Evolutionary conservation across 495 filamentous ascomycete genomes (phyloP).

Genomic region (Aspergillus homomorphus): DNA sequence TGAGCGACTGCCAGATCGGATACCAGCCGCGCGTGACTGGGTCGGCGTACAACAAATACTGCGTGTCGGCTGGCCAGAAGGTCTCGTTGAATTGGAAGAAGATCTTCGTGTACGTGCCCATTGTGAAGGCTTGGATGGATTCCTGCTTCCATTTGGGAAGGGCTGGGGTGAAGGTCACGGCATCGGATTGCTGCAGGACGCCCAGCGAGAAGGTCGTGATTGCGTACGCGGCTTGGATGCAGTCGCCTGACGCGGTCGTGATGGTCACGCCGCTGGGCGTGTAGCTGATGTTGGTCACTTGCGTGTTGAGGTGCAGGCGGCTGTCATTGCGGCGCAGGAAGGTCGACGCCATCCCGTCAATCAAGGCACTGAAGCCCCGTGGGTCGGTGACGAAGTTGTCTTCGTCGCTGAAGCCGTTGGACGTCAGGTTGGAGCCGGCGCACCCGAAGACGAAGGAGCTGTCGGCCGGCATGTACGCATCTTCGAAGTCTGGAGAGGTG

Average conservation of each 20-base stretch:
- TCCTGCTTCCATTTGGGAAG: constrained; percentile 65
- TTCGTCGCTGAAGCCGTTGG: constrained; percentile 47
- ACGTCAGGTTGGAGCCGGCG: constrained; percentile 41
- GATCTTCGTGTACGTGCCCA: constrained; percentile 76
- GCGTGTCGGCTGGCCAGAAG: constrained; percentile 64
- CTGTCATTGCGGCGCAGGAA: constrained; percentile 56
- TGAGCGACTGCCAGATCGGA: constrained; percentile 66
- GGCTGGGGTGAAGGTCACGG: constrained; percentile 55
- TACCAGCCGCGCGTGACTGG: constrained; percentile 62
- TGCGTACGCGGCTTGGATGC: constrained; percentile 57
- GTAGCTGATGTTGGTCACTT: constrained; percentile 57
- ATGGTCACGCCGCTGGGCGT: constrained; percentile 52
- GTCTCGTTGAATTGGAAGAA: constrained; percentile 68
- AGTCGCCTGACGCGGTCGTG: constrained; percentile 50
- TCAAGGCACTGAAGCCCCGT: constrained; percentile 59
- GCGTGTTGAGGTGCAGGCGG: constrained; percentile 56
- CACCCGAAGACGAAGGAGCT: constrained; percentile 41
- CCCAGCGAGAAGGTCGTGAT: constrained; percentile 61
- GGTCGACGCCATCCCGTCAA: constrained; percentile 56
- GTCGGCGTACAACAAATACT: constrained; percentile 70
- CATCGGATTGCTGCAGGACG: constrained; percentile 58
- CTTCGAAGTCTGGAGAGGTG: constrained; percentile 47
- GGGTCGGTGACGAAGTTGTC: constrained; percentile 68
- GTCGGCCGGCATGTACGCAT: constrained; percentile 41
- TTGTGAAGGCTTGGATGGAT: constrained; percentile 61